These are phyloP conservation scores for Penicillium italicum DNA, from an alignment of 2,329 filamentous ascomycete genomes.

Conservation along the genomic window DNA sequence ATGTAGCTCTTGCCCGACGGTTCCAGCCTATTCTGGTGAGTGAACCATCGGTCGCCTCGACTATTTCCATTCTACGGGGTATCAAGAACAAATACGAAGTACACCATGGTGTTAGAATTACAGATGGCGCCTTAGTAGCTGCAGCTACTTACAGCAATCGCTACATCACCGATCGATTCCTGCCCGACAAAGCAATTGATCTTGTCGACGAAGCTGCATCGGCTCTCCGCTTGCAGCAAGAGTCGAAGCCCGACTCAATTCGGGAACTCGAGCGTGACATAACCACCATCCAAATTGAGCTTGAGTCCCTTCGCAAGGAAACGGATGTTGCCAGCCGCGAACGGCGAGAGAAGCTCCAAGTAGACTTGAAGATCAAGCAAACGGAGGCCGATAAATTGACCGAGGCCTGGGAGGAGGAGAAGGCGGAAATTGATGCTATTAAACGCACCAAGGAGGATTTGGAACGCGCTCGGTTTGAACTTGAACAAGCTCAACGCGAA, in stretches of 20 bases:
- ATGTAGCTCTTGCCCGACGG: constrained; percentile 83
- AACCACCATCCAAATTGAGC: constrained; percentile 94
- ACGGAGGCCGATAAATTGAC: constrained; percentile 72
- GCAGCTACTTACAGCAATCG: constrained; percentile 90
- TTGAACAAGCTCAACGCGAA: constrained; percentile 81
- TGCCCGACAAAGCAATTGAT: constrained; percentile 97
- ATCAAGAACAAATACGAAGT: constrained; percentile 98
- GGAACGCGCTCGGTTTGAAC: constrained; percentile 76
- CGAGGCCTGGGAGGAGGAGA: constrained; percentile 85
- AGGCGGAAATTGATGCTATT: constrained; percentile 76
- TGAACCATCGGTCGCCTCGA: constrained; percentile 86
- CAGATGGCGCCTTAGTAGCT: constrained; percentile 84
- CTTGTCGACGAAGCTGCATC: constrained; percentile 94
- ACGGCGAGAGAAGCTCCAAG: constrained; percentile 78
- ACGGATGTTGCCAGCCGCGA: constrained; percentile 86
- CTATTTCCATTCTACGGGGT: constrained; percentile 88
- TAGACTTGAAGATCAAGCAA: constrained; percentile 70
- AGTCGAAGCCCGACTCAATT: constrained; percentile 94
- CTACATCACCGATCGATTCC: constrained; percentile 92
- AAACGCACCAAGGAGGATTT: constrained; percentile 87
- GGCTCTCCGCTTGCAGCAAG: constrained; percentile 84
- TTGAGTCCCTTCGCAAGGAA: constrained; percentile 91
- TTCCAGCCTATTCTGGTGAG: constrained; percentile 95
- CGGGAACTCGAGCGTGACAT: constrained; percentile 90
- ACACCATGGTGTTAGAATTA: constrained; percentile 93